Conservation (phyloP, 116 monocot genomes). For the Posidonia oceanica region DNA sequence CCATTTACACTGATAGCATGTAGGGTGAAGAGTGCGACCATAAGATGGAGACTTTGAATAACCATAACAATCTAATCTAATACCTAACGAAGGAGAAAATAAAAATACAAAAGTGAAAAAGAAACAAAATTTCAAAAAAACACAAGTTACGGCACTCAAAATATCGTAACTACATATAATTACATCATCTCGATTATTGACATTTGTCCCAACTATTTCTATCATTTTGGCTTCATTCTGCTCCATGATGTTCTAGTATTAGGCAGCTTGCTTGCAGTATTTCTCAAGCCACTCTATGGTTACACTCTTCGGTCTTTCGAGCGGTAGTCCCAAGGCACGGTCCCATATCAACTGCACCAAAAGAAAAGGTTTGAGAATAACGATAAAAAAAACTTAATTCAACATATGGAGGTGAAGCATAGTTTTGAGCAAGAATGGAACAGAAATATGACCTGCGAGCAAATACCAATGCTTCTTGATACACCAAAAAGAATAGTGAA, state of each 20-base stretch:
- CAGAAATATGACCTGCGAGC: constrained; percentile 52
- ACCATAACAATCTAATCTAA: too few relatives aligned
- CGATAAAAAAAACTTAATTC: not conserved
- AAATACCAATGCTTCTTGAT: constrained; percentile 91
- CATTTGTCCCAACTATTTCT: not conserved
- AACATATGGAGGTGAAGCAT: not conserved
- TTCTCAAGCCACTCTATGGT: too few relatives aligned
- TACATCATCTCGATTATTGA: not conserved
- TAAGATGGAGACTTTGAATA: too few relatives aligned
- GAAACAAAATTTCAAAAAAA: not conserved
- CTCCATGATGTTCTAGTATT: not conserved
- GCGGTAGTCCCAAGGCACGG: constrained; percentile 84
- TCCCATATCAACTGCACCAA: constrained; percentile 90
- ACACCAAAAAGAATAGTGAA: constrained; percentile 96
- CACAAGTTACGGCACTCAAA: not conserved
- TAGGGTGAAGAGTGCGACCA: too few relatives aligned
- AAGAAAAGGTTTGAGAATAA: not conserved
- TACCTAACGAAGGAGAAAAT: too few relatives aligned
- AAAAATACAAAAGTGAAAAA: too few relatives aligned
- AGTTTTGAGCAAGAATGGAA: not conserved
- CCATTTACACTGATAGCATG: too few relatives aligned
- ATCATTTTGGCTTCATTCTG: not conserved
- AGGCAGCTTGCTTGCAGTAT: too few relatives aligned
- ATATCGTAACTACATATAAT: not conserved
- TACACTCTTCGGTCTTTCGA: too few relatives aligned